Conservation (phyloP, 1,284 basidiomycete species). For the Ceratobasidium sp. region DNA sequence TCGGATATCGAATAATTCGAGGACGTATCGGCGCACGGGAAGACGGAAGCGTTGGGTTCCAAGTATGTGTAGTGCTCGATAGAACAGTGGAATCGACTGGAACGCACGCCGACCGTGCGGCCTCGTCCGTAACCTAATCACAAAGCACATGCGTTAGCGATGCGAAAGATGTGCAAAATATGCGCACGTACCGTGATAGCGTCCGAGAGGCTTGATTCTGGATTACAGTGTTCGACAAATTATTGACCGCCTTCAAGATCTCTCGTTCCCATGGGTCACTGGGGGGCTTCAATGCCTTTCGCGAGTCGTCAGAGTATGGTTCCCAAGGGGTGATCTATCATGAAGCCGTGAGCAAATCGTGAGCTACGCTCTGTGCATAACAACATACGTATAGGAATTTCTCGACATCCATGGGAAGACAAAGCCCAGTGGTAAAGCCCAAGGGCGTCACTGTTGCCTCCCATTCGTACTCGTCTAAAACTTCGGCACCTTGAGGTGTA, state of each 20-base stretch:
- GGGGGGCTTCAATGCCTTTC: conserved; percentile 65
- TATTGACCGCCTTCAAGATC: conserved; percentile 90
- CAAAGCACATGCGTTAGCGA: background rate
- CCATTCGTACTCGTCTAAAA: conserved; percentile 94
- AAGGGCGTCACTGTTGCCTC: conserved; percentile 89
- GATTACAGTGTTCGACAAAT: conserved; percentile 95
- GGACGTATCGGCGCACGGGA: conserved; percentile 90
- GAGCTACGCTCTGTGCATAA: background rate
- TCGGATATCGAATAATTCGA: conserved; percentile 91
- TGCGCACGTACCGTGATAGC: conserved; percentile 74
- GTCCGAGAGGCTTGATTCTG: conserved; percentile 92
- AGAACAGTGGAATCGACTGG: conserved; percentile 81
- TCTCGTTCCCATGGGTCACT: conserved; percentile 84
- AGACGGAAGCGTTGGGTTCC: conserved; percentile 90
- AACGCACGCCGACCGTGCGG: conserved; percentile 76
- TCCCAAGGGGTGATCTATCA: conserved; percentile 88
- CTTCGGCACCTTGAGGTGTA: conserved; percentile 80
- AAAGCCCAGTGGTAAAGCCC: conserved; percentile 90
- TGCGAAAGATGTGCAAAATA: conserved; percentile 24
- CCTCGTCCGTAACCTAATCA: conserved; percentile 74
- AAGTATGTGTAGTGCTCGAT: conserved; percentile 86
- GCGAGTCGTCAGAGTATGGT: conserved; percentile 58
- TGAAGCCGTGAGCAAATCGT: background rate
- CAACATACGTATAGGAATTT: conserved; percentile 76
- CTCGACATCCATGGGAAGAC: conserved; percentile 86